Evolutionary conservation across 306 rosid genomes (phyloP).

Genomic region (Fagus sylvatica): DNA sequence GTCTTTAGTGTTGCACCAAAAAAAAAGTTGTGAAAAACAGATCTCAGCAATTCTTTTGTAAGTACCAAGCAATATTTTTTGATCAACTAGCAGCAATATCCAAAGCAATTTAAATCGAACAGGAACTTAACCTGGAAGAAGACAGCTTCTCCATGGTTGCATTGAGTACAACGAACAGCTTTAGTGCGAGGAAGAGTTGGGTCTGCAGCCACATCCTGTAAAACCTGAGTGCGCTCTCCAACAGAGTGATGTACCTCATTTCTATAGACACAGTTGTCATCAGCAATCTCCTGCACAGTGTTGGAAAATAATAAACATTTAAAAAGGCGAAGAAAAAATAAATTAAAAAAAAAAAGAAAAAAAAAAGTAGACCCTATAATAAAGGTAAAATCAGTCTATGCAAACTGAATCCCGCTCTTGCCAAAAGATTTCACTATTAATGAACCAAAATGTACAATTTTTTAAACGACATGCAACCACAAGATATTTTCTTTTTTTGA

Average conservation of each 20-base stretch:
- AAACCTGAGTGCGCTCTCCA: constrained; percentile 88
- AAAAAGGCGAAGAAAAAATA: neutral
- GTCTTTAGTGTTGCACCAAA: neutral
- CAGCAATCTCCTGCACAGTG: constrained; percentile 81
- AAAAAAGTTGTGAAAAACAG: neutral
- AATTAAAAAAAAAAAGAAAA: neutral
- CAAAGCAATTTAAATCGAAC: neutral
- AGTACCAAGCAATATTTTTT: no score
- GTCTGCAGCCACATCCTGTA: constrained; percentile 94
- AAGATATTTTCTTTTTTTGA: neutral
- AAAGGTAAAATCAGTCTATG: neutral
- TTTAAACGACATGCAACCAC: neutral
- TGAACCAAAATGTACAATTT: neutral
- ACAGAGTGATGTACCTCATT: constrained; percentile 89
- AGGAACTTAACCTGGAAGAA: constrained; percentile 75
- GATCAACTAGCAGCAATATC: no score
- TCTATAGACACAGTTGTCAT: constrained; percentile 84
- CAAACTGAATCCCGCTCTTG: neutral
- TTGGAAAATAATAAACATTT: neutral
- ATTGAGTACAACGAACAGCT: constrained; percentile 79
- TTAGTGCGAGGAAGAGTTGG: constrained; percentile 99
- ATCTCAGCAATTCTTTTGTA: neutral
- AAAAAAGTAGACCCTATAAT: neutral
- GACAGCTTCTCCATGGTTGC: constrained; percentile 98
- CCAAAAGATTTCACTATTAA: neutral